Percentiles rank a stretch among this genome's conserved stretches.
phyloP scores from a whole-genome alignment of 192 early-diverging fungal genomes.

The Coemansia sp. region DNA sequence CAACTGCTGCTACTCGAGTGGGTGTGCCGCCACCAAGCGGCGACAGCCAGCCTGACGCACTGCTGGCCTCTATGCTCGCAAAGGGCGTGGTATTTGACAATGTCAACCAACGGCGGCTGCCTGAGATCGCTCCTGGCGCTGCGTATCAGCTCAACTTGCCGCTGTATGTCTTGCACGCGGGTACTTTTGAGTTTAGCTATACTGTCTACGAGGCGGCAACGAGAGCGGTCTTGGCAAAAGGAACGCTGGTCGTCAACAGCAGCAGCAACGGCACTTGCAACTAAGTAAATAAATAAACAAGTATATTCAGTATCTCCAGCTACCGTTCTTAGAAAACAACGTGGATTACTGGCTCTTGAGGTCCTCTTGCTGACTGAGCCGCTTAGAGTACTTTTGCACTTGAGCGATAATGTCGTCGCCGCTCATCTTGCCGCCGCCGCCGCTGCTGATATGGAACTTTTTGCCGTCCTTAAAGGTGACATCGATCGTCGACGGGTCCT shows the following conservation, averaged over 20 bases:
- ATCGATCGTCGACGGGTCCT: slow-evolving; percentile 38
- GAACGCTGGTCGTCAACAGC: slow-evolving; percentile 28
- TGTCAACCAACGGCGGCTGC: slow-evolving; percentile 20
- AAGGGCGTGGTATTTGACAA: slow-evolving; percentile 36
- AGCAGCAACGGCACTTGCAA: not conserved
- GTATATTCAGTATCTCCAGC: no score
- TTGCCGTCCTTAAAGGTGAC: slow-evolving; percentile 55
- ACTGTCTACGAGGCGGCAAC: not conserved
- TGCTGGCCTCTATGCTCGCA: not conserved
- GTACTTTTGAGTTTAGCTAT: slow-evolving; percentile 32
- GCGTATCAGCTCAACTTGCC: slow-evolving; percentile 14
- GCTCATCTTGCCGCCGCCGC: slow-evolving; percentile 15
- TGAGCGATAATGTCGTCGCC: slow-evolving; percentile 43
- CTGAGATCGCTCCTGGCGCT: slow-evolving; percentile 14
- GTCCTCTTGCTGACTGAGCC: slow-evolving; percentile 53
- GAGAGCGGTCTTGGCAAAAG: slow-evolving; percentile 2
- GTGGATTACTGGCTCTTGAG: slow-evolving; percentile 35
- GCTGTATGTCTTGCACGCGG: slow-evolving; percentile 21
- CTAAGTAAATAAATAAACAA: no score
- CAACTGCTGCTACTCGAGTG: not conserved
- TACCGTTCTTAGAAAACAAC: no score
- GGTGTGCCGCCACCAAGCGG: not conserved
- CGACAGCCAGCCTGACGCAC: not conserved
- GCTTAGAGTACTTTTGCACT: slow-evolving; percentile 45
- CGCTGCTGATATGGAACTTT: slow-evolving; percentile 32